A percentile compares a stretch with the other conserved stretches of the same genome.
phyloP scores from a whole-genome alignment of 345 rosid species.

The Psidium friedrichsthalianum region DNA sequence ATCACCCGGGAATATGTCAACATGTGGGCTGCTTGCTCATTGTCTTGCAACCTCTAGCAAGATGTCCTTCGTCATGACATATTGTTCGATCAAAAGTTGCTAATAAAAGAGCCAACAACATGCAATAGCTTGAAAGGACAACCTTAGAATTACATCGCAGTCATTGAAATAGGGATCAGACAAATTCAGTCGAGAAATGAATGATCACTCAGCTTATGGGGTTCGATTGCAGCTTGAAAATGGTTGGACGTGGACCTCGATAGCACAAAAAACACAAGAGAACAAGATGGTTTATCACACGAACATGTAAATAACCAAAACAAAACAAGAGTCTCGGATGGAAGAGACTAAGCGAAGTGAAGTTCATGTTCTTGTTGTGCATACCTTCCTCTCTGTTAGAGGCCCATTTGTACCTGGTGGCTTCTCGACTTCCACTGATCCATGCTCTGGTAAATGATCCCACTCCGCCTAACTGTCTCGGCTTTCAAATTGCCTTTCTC shows the following conservation, averaged over 20 bases:
- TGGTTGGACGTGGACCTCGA: not conserved
- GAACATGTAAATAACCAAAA: not conserved
- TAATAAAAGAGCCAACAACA: not conserved
- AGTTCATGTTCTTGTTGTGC: not conserved
- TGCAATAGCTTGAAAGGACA: not conserved
- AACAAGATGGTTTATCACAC: not conserved
- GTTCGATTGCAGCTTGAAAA: not conserved
- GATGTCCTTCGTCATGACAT: not conserved
- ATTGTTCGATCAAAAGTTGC: not conserved
- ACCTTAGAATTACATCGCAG: not conserved
- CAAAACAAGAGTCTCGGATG: not conserved
- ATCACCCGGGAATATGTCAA: not conserved
- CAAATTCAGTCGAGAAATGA: not conserved
- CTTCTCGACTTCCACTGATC: not conserved
- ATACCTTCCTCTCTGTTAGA: not conserved
- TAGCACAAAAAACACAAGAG: not conserved
- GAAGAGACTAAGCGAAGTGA: not conserved
- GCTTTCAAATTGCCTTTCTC: not conserved
- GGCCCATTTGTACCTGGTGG: not conserved
- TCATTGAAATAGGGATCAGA: not conserved
- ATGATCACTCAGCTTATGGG: not conserved
- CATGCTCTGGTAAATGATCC: not conserved
- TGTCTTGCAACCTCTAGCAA: not conserved
- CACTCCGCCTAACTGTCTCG: not conserved
- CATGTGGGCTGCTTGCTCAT: not conserved